Percentiles rank a stretch among this genome's conserved stretches.
Conservation (phyloP, 257 asterid species). For the Solanum lycopersicoides region DNA sequence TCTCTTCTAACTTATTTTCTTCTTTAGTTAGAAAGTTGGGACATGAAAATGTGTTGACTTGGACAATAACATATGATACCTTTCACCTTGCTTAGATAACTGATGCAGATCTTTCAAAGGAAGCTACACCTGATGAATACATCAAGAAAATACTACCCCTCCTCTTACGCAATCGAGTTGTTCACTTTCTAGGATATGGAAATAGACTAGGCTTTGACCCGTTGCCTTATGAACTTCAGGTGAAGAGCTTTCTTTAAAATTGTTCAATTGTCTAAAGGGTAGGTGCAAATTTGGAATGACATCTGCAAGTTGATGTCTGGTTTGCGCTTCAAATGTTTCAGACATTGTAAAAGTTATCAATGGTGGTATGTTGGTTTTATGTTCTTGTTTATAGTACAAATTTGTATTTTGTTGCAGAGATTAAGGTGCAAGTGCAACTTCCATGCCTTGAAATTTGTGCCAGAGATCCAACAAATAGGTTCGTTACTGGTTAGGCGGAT, state of each 20-base stretch:
- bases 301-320: neutral
- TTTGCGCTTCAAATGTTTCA: neutral
- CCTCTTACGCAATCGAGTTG: conserved; percentile 50
- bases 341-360: neutral
- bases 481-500: conserved; percentile 57
- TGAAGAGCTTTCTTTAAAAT: conserved; percentile 1
- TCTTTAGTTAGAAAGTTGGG: neutral
- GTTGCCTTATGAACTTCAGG: conserved; percentile 74
- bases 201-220: conserved; percentile 87
- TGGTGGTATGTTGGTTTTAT: neutral
- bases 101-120: conserved; percentile 86
- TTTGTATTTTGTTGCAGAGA: conserved; percentile 35
- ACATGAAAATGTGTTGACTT: neutral
- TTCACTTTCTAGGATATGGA: conserved; percentile 94
- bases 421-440: conserved; percentile 95
- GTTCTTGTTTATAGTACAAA: neutral
- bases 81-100: conserved; percentile 47
- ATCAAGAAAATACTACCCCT: conserved; percentile 50
- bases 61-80: neutral
- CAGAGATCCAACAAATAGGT: conserved; percentile 55
- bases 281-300: neutral
- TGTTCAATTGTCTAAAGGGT: neutral
- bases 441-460: conserved; percentile 76
- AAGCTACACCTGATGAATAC: conserved; percentile 77
- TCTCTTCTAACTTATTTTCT: conserved; percentile 5